Evolutionary conservation across 2,329 filamentous ascomycete genomes (phyloP).

Genomic region (Diaporthe velutina): DNA sequence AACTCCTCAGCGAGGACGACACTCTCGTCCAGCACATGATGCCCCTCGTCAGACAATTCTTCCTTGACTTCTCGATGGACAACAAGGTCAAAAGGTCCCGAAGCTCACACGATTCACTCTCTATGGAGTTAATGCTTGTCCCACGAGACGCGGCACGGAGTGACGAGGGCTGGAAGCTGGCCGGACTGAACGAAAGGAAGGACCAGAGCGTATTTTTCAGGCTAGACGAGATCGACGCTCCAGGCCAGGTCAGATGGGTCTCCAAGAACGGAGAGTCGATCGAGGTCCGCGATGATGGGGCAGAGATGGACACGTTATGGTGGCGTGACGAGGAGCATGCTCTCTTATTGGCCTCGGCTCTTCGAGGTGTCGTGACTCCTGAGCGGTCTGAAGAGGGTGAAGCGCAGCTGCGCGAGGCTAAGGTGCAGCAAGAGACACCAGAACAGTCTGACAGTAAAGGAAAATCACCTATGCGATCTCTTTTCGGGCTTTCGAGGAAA

Average conservation of each 20-base stretch:
- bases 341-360: neutral
- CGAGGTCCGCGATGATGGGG: conserved; percentile 2
- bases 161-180: conserved; percentile 20
- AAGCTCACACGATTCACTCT: neutral
- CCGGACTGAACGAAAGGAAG: conserved; percentile 15
- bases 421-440: neutral
- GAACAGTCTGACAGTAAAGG: conserved; percentile 6
- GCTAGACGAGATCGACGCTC: neutral
- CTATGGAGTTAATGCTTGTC: conserved; percentile 19
- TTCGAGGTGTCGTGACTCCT: neutral
- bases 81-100: neutral
- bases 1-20: conserved; percentile 6
- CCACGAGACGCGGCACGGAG: conserved; percentile 2
- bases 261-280: conserved; percentile 7
- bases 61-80: neutral
- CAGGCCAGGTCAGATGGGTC: neutral
- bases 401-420: neutral
- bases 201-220: neutral
- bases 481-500: conserved; percentile 15
- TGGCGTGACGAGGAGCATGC: conserved; percentile 32
- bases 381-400: neutral
- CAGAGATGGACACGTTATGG: conserved; percentile 12
- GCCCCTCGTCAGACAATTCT: neutral
- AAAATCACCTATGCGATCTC: neutral
- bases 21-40: neutral